Evolutionary conservation across 129 eudicot species (phyloP).

Genomic region (Silybum marianum): DNA sequence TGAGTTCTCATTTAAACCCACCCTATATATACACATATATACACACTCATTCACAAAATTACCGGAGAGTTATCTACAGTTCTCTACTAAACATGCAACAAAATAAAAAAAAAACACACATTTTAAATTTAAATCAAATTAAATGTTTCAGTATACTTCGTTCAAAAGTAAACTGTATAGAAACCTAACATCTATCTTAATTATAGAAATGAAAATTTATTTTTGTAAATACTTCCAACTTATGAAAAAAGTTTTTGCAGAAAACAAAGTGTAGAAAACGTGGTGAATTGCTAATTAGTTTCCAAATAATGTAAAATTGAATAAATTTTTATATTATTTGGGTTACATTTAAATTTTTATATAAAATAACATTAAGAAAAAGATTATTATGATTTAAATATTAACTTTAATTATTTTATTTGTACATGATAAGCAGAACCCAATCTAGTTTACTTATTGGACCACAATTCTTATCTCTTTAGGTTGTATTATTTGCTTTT

Average conservation of each 20-base stretch:
- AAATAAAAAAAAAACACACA: no score
- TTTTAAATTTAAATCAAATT: background rate
- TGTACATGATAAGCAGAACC: background rate
- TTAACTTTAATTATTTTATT: background rate
- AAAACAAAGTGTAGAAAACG: background rate
- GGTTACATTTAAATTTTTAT: background rate
- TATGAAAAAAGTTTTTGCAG: no score
- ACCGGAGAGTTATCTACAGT: no score
- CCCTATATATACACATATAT: no score
- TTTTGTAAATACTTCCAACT: background rate
- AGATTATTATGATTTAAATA: background rate
- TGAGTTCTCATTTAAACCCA: no score
- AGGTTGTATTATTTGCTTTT: background rate
- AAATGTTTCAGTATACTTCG: no score
- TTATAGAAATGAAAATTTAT: no score
- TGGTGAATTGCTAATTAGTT: background rate
- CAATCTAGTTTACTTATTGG: background rate
- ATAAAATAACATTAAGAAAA: background rate
- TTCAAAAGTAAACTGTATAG: background rate
- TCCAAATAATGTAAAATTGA: background rate
- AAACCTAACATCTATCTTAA: background rate
- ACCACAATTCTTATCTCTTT: background rate
- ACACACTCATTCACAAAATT: no score
- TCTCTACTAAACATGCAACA: background rate
- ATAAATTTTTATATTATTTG: no score